Conservation (phyloP, 495 filamentous ascomycete species). For the Pseudoneurospora amorphoporcata region DNA sequence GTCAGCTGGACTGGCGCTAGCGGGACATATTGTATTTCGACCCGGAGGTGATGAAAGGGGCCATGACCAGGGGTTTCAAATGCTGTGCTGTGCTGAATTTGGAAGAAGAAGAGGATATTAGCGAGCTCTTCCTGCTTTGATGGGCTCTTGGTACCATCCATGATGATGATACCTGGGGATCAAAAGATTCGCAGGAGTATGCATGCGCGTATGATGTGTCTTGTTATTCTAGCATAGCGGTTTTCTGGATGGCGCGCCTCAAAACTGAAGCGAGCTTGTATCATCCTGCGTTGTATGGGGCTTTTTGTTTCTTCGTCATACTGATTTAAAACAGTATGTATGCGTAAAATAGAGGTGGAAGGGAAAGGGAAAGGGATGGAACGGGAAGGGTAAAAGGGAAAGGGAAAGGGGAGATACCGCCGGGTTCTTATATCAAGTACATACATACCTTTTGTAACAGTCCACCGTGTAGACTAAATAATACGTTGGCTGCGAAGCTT, state of each 20-base stretch:
- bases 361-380: not conserved
- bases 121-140: not conserved
- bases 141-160: not conserved
- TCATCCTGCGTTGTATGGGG: not conserved
- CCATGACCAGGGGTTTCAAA: not conserved
- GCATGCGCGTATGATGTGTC: not conserved
- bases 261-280: not conserved
- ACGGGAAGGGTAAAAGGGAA: not conserved
- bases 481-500: not conserved
- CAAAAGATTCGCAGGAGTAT: not conserved
- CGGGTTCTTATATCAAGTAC: not conserved
- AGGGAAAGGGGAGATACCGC: not conserved
- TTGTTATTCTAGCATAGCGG: not conserved
- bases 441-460: not conserved
- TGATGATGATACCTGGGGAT: not conserved
- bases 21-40: slow-evolving; percentile 81
- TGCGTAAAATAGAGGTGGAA: not conserved
- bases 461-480: not conserved
- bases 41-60: slow-evolving; percentile 47
- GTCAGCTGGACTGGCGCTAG: slow-evolving; percentile 88
- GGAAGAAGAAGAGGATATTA: not conserved
- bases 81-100: not conserved
- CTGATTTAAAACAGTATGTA: not conserved
- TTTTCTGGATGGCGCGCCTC: not conserved
- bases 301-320: not conserved